Conservation (phyloP, 352 stramenopile species). For the Phytophthora sp. region DNA sequence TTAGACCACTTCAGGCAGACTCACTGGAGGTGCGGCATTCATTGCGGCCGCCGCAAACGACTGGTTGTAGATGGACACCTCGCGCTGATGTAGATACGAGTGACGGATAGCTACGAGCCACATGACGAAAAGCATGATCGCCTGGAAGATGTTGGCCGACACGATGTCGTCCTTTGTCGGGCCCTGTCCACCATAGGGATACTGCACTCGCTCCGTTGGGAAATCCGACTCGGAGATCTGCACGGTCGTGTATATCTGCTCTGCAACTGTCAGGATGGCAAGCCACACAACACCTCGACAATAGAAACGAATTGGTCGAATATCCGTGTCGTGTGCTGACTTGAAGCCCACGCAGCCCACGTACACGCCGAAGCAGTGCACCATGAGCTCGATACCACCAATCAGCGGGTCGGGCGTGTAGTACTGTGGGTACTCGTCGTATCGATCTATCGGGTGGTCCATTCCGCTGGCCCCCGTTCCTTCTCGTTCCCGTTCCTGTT, state of each 20-base stretch:
- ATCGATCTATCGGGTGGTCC: constrained; percentile 52
- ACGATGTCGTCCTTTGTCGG: constrained; percentile 87
- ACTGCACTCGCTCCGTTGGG: constrained; percentile 69
- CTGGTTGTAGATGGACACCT: constrained; percentile 85
- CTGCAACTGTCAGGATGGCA: constrained; percentile 70
- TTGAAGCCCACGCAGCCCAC: constrained; percentile 89
- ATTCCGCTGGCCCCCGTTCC: constrained; percentile 37
- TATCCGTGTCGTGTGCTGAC: constrained; percentile 85
- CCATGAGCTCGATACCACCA: constrained; percentile 68
- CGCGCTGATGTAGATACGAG: constrained; percentile 74
- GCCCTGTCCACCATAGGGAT: constrained; percentile 73
- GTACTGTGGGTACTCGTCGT: constrained; percentile 81
- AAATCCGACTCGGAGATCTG: constrained; percentile 83
- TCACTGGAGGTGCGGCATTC: constrained; percentile 77
- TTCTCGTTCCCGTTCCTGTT: constrained; percentile 41
- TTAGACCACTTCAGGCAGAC: constrained; percentile 72
- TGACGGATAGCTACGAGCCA: constrained; percentile 84
- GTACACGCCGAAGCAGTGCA: constrained; percentile 87
- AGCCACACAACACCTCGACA: constrained; percentile 81
- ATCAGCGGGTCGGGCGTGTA: constrained; percentile 81
- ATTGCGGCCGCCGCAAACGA: constrained; percentile 81
- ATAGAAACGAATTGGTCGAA: constrained; percentile 86
- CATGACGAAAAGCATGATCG: constrained; percentile 85
- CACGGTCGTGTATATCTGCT: constrained; percentile 87
- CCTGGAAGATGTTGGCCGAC: constrained; percentile 86